Conservation (phyloP, 2,329 filamentous ascomycete genomes). For the Parafenestella ontariensis region DNA sequence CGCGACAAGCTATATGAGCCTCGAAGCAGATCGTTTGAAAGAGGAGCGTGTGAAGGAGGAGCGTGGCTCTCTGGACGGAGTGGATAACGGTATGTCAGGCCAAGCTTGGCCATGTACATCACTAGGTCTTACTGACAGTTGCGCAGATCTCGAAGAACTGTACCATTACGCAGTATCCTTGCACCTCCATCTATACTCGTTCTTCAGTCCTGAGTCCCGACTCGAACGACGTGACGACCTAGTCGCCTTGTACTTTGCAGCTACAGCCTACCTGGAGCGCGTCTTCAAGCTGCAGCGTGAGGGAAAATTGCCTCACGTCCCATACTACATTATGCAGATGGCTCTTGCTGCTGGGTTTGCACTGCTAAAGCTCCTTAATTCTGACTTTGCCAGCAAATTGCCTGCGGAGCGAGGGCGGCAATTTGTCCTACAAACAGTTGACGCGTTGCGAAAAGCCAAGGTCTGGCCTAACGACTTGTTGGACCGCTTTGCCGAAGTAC, state of each 20-base stretch:
- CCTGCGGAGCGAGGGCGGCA: constrained; percentile 70
- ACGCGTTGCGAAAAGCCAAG: constrained; percentile 73
- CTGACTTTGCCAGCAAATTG: constrained; percentile 71
- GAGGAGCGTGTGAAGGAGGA: constrained; percentile 39
- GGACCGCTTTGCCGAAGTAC: constrained; percentile 81
- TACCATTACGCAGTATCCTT: constrained; percentile 76
- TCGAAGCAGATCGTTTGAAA: constrained; percentile 46
- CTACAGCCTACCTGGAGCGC: constrained; percentile 70
- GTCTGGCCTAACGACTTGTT: constrained; percentile 80
- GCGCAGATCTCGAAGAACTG: constrained; percentile 58
- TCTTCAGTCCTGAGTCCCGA: constrained; percentile 79
- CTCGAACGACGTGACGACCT: constrained; percentile 67
- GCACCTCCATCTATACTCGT: constrained; percentile 78
- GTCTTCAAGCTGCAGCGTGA: constrained; percentile 61
- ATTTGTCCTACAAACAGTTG: constrained; percentile 75
- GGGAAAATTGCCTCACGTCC: constrained; percentile 69
- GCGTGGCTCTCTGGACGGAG: constrained; percentile 37
- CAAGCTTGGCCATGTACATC: neutral
- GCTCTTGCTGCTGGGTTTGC: constrained; percentile 81
- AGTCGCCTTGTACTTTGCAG: constrained; percentile 76
- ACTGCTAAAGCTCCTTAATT: constrained; percentile 76
- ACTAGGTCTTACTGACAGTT: constrained; percentile 53
- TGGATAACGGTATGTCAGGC: constrained; percentile 38
- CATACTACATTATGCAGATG: constrained; percentile 85
- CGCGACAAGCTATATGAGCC: constrained; percentile 43